phyloP scores from a whole-genome alignment of 371 early-diverging fungal genomes.

The Mycotypha africana region DNA sequence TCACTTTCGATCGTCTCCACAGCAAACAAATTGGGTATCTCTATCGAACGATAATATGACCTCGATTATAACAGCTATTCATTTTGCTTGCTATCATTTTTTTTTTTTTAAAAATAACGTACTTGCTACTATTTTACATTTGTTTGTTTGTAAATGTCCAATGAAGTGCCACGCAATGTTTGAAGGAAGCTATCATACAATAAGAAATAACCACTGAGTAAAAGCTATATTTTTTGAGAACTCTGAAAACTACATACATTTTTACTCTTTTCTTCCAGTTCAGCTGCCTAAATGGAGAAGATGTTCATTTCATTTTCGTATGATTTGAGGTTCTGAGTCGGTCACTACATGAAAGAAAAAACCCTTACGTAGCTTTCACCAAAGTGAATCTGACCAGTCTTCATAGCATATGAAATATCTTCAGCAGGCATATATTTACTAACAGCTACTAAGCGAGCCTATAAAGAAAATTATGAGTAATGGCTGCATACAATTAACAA shows the following conservation, averaged over 20 bases:
- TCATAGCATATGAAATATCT: slow-evolving; percentile 75
- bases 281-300: slow-evolving; percentile 73
- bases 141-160: slow-evolving; percentile 92
- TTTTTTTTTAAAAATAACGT: not conserved
- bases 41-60: slow-evolving; percentile 19
- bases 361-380: slow-evolving; percentile 90
- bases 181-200: slow-evolving; percentile 42
- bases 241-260: no score
- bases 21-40: slow-evolving; percentile 81
- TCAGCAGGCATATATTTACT: slow-evolving; percentile 86
- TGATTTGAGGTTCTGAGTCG: no score
- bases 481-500: not conserved
- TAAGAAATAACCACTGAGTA: not conserved
- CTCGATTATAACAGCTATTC: no score
- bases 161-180: slow-evolving; percentile 97
- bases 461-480: not conserved
- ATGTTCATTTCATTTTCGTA: no score
- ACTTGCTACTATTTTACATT: slow-evolving; percentile 81
- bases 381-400: slow-evolving; percentile 85
- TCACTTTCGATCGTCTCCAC: slow-evolving; percentile 87
- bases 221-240: not conserved
- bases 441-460: slow-evolving; percentile 80
- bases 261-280: slow-evolving; percentile 85
- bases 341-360: not conserved
- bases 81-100: not conserved